These are phyloP conservation scores for Ulmus americana DNA, from an alignment of 331 rosid genomes.

Conservation along the genomic window DNA sequence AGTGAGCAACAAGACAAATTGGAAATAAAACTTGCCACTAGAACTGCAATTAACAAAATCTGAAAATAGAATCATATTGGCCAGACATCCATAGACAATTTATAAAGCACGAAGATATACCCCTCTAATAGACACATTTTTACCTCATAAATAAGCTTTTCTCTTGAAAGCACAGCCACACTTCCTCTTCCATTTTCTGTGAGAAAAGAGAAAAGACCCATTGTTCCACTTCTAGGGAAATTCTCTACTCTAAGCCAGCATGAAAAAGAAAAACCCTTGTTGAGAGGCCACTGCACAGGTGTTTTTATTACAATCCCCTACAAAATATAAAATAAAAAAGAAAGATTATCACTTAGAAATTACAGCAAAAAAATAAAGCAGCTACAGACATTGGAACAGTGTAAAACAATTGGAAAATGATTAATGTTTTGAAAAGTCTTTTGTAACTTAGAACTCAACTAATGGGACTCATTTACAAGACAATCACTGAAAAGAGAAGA, in stretches of 20 bases:
- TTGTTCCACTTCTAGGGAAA: constrained; percentile 75
- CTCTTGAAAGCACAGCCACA: constrained; percentile 71
- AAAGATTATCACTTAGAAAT: constrained; percentile 10
- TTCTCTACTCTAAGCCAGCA: constrained; percentile 95
- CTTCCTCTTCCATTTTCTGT: constrained; percentile 88
- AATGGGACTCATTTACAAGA: neutral
- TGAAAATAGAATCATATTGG: neutral
- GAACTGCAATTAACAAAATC: neutral
- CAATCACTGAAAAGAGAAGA: neutral
- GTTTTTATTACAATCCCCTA: constrained; percentile 81
- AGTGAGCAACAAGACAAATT: constrained; percentile 1
- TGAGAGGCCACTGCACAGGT: constrained; percentile 89
- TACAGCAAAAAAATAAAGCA: constrained; percentile 10
- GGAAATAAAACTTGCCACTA: neutral
- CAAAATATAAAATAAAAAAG: constrained; percentile 26
- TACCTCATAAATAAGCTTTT: constrained; percentile 78
- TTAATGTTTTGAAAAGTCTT: neutral
- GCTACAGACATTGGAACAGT: constrained; percentile 16
- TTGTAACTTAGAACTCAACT: neutral
- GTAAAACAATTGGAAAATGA: constrained; percentile 2
- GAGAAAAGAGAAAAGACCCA: constrained; percentile 91
- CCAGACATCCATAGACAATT: neutral
- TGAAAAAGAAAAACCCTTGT: constrained; percentile 85
- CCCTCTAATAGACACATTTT: constrained; percentile 20
- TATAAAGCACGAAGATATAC: constrained; percentile 16